A percentile compares a stretch with the other conserved stretches of the same genome.
Conservation (phyloP, 352 stramenopile genomes). For the Elongisporangium undulatum region DNA sequence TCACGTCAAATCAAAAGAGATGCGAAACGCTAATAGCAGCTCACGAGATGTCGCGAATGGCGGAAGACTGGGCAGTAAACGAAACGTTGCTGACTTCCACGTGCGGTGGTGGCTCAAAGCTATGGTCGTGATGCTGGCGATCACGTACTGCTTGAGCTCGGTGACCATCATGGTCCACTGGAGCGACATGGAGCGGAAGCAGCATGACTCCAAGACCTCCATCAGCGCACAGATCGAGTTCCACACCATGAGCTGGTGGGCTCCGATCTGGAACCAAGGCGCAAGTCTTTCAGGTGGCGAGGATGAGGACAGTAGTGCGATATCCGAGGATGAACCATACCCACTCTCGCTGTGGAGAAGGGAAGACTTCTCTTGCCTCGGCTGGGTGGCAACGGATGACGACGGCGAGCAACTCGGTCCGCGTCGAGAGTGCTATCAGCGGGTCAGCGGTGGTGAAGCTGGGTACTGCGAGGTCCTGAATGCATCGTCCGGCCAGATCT, state of each 20-base stretch:
- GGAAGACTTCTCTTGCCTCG: constrained; percentile 58
- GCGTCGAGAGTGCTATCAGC: constrained; percentile 54
- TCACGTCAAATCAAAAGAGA: too few relatives aligned
- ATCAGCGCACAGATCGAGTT: constrained; percentile 8
- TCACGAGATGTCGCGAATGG: neutral
- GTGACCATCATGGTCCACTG: constrained; percentile 27
- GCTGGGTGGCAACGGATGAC: constrained; percentile 56
- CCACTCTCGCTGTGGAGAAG: constrained; percentile 18
- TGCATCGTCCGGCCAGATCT: constrained; percentile 33
- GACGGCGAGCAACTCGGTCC: constrained; percentile 40
- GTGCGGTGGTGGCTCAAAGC: neutral
- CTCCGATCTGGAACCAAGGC: neutral
- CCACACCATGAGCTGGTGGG: constrained; percentile 3
- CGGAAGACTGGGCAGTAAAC: neutral
- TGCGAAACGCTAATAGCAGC: neutral
- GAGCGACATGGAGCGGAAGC: constrained; percentile 15
- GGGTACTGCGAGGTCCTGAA: constrained; percentile 70
- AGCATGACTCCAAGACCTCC: neutral
- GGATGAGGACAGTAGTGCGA: neutral
- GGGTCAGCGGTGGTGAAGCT: constrained; percentile 41
- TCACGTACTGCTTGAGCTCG: constrained; percentile 19
- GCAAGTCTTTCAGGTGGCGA: constrained; percentile 1
- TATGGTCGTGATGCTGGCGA: neutral
- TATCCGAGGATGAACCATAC: neutral
- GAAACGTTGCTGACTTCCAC: neutral